Base-by-base conservation (phyloP, 2,329 filamentous ascomycete genomes). In the Truncatella angustata region DNA sequence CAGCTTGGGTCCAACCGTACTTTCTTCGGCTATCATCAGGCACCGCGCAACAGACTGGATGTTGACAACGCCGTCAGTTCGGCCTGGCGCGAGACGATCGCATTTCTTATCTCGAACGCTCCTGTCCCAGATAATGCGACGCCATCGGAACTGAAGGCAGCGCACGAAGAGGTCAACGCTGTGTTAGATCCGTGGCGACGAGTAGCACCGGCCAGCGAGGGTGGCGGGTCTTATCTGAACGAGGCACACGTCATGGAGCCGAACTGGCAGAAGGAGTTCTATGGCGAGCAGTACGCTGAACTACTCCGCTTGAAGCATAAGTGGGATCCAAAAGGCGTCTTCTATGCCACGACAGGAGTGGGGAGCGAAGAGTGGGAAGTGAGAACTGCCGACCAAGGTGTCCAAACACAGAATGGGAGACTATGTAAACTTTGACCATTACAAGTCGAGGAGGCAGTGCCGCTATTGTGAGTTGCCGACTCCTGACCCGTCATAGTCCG, bases 341-440 rank as follows among this genome's bases (percentile, higher is more conserved):
- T 73, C 26, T 73, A 73, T 43, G 73, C 70, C 14, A 63, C 59
- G 2, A 68, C 66, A 0, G 69, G 62, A 9, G 73, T 77, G 2
- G 75, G 74, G 0, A 73, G 69, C 55, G 73, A 77, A 11, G 58
- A 58, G 4, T 78, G 73, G 73, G 57, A 54, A 3, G 66, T 73
- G 12, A 34, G 28, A 16, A 47, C 44, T 3, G 11, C 11, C 14
- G 44, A n/a, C 16, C 44, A 65, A n/a, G 55, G 54, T 34, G 58
- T 52, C 6, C 36, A 54, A 21, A 49, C 23, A 7, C 18, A 44
- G 3, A 47, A 47, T 18, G 44, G 44, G 3, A 47, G 44, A 11
- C 26, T 47, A 4, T 47, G 44, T 47, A n/a, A n/a, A n/a, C n/a
- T n/a, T n/a, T n/a, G n/a, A n/a, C n/a, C n/a, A n/a, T n/a, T n/a